Evolutionary conservation across 2,329 filamentous ascomycete genomes (phyloP).

Genomic region (Gaeumannomyces sp.): DNA sequence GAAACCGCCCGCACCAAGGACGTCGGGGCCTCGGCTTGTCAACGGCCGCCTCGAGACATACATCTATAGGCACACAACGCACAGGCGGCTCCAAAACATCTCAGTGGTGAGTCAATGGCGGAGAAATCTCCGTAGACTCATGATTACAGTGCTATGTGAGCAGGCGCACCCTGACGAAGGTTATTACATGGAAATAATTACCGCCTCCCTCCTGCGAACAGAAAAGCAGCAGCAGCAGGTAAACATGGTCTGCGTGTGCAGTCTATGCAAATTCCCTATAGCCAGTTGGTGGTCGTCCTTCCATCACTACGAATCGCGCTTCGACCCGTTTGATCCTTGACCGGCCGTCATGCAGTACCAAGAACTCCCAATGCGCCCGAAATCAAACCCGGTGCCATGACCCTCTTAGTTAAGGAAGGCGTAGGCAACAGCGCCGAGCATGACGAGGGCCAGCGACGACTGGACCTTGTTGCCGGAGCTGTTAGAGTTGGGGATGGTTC

Average conservation of each 20-base stretch:
- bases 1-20: too few relatives aligned
- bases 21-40: too few relatives aligned
- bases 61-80: background rate
- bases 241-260: background rate
- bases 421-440: constrained; percentile 7
- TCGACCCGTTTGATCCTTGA: background rate
- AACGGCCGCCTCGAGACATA: too few relatives aligned
- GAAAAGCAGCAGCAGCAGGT: background rate
- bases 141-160: constrained; percentile 1
- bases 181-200: background rate
- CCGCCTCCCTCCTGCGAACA: background rate
- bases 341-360: background rate
- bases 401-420: constrained; percentile 9
- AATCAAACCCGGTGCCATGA: background rate
- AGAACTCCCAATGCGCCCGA: background rate
- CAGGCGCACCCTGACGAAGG: background rate
- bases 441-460: constrained; percentile 8
- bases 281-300: background rate
- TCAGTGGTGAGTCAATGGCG: background rate
- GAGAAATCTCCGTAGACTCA: background rate
- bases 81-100: background rate
- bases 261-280: background rate
- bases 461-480: constrained; percentile 6
- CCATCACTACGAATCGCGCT: background rate
- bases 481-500: background rate